These are phyloP conservation scores for Brassica cretica DNA, from an alignment of 345 rosid genomes.

Conservation along the genomic window DNA sequence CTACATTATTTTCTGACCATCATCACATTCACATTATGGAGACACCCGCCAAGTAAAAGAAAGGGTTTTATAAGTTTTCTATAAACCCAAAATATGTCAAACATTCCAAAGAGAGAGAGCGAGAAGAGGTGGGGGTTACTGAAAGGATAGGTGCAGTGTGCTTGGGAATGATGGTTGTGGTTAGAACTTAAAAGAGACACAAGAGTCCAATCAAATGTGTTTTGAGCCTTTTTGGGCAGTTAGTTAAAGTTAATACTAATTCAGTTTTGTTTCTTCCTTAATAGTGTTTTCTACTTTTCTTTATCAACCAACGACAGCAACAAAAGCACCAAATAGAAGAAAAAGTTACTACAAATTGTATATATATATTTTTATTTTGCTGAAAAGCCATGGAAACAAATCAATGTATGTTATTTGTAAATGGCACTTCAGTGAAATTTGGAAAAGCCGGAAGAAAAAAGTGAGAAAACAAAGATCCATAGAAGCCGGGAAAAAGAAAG, in stretches of 20 bases:
- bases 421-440: not conserved
- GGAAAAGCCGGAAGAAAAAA: not conserved
- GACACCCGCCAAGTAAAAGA: not conserved
- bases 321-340: not conserved
- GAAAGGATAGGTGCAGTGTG: not conserved
- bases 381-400: not conserved
- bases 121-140: not conserved
- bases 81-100: not conserved
- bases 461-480: not conserved
- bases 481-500: slow-evolving; percentile 9
- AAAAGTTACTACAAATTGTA: not conserved
- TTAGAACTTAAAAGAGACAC: slow-evolving; percentile 7
- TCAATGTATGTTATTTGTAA: not conserved
- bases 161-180: not conserved
- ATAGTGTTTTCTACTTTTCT: not conserved
- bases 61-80: not conserved
- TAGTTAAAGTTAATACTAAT: not conserved
- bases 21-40: slow-evolving; percentile 4
- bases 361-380: not conserved
- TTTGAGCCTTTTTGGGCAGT: slow-evolving; percentile 8
- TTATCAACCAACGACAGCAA: not conserved
- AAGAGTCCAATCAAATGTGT: slow-evolving; percentile 18
- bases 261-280: slow-evolving; percentile 4
- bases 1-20: not conserved
- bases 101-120: not conserved